Base-by-base conservation (phyloP, 257 asterid species). In the Nicotiana tomentosiformis region DNA sequence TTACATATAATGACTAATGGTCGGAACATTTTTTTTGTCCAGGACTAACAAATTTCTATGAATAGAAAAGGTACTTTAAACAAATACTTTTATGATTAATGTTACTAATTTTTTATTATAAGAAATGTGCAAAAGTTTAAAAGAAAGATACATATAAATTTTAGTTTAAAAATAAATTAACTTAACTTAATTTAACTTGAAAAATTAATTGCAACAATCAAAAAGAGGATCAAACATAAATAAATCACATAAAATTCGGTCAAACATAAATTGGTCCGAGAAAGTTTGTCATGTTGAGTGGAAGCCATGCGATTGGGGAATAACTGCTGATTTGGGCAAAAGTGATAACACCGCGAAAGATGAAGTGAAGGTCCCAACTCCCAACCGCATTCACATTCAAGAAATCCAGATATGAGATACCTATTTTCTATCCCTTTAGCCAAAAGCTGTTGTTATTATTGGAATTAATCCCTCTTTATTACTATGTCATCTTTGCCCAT, bases 361-460 rank as follows among this genome's bases (percentile, higher is more conserved):
- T 77, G 39, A 33, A 57, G 83, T 77, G 37, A 33, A 57, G 83
- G 56, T 84, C 65, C 83, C 12, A n/a, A 66, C 64, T 46, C 35
- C 4, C 10, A 17, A 18, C 14, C 55, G 10, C 57, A 18, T 66
- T 81, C 77, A 46, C 74, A 65, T 35, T 39, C 23, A 20, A 2
- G 58, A 35, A 26, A 37, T 10, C 15, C 26, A 39, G 60, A 35
- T 46, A 61, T 37, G 46, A 66, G 14, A 66, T 66, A 20, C 56
- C 56, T 0, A 10, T 53, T 53, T 53, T 53, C 11, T 7, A 17
- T 39, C 61, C 26, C 5, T 29, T 26, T 26, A 26, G 1, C n/a
- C n/a, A 29, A 76, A 79, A 16, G 18, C 69, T 79, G 57, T 79
- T 79, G 57, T 79, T 6, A 20, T 1, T 58, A 37, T 68, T 67